A percentile compares a stretch with the other conserved stretches of the same genome.
Evolutionary conservation across 805 yeast species (phyloP).

Genomic region (Starmerella khaoyaiensis): DNA sequence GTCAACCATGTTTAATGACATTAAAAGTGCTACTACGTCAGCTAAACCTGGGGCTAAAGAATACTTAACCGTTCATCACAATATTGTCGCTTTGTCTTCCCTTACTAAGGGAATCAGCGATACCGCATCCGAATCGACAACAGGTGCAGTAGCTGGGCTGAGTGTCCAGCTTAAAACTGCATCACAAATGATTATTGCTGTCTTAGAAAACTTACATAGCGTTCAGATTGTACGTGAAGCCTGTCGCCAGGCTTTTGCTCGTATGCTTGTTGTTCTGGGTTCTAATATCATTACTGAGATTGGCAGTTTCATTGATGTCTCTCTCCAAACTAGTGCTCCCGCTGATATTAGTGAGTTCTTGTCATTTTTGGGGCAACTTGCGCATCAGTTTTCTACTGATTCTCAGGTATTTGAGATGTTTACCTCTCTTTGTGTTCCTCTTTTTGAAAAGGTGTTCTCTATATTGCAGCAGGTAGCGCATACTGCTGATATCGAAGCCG

Average conservation of each 20-base stretch:
- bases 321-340: slow-evolving; percentile 47
- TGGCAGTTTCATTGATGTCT: slow-evolving; percentile 56
- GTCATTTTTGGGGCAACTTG: slow-evolving; percentile 75
- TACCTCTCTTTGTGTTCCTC: slow-evolving; percentile 61
- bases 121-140: slow-evolving; percentile 15
- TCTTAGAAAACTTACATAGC: slow-evolving; percentile 60
- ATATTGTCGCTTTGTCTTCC: slow-evolving; percentile 78
- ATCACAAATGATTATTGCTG: slow-evolving; percentile 70
- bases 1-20: slow-evolving; percentile 14
- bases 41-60: slow-evolving; percentile 7
- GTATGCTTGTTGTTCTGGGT: slow-evolving; percentile 67
- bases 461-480: slow-evolving; percentile 27
- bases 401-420: slow-evolving; percentile 59
- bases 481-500: slow-evolving; percentile 28
- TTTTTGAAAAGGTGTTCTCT: slow-evolving; percentile 48
- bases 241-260: slow-evolving; percentile 71
- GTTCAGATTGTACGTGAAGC: slow-evolving; percentile 69
- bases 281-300: slow-evolving; percentile 37
- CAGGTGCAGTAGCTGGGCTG: slow-evolving; percentile 22
- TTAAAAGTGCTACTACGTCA: slow-evolving; percentile 28
- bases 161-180: slow-evolving; percentile 48
- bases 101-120: slow-evolving; percentile 74
- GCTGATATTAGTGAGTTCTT: slow-evolving; percentile 68
- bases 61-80: slow-evolving; percentile 65
- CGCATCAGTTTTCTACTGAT: slow-evolving; percentile 60